Evolutionary conservation across 1,284 basidiomycete species (phyloP).

Genomic region (Pseudozyma tsukubaensis): DNA sequence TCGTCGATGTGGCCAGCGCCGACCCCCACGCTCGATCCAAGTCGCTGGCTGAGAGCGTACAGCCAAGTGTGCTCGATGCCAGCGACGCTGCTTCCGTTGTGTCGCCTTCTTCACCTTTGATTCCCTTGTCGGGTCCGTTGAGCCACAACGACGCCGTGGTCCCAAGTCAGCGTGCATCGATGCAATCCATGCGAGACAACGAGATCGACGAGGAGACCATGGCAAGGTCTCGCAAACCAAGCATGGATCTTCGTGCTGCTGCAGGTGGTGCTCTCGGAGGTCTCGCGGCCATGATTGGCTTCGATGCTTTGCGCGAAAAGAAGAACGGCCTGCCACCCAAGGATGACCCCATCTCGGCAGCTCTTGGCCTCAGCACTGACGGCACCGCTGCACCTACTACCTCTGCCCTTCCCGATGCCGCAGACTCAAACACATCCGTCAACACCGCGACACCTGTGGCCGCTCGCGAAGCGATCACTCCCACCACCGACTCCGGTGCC

Average conservation of each 20-base stretch:
- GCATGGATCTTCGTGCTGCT: constrained; percentile 43
- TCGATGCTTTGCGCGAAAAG: constrained; percentile 43
- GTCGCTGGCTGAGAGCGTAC: constrained; percentile 43
- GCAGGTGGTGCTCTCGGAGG: constrained; percentile 51
- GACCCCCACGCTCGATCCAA: constrained; percentile 33
- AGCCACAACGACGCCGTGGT: constrained; percentile 50
- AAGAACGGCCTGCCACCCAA: constrained; percentile 45
- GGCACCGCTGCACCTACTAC: not conserved
- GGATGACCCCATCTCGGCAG: constrained; percentile 22
- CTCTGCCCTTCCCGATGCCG: constrained; percentile 10
- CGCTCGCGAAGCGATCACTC: constrained; percentile 3
- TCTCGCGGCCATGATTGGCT: constrained; percentile 51
- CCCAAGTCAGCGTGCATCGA: constrained; percentile 41
- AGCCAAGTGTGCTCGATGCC: constrained; percentile 44
- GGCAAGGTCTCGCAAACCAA: constrained; percentile 37
- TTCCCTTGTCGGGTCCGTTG: constrained; percentile 50
- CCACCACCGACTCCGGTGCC: constrained; percentile 9
- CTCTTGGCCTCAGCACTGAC: constrained; percentile 22
- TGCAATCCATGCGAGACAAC: constrained; percentile 42
- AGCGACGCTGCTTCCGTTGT: constrained; percentile 42
- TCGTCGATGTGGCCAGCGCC: constrained; percentile 22
- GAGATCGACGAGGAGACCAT: constrained; percentile 47
- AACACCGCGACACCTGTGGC: constrained; percentile 13
- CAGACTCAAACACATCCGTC: constrained; percentile 23
- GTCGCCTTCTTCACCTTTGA: constrained; percentile 41